Evolutionary conservation across 352 stramenopile species (phyloP).

Genomic region (Plasmopara halstedii): DNA sequence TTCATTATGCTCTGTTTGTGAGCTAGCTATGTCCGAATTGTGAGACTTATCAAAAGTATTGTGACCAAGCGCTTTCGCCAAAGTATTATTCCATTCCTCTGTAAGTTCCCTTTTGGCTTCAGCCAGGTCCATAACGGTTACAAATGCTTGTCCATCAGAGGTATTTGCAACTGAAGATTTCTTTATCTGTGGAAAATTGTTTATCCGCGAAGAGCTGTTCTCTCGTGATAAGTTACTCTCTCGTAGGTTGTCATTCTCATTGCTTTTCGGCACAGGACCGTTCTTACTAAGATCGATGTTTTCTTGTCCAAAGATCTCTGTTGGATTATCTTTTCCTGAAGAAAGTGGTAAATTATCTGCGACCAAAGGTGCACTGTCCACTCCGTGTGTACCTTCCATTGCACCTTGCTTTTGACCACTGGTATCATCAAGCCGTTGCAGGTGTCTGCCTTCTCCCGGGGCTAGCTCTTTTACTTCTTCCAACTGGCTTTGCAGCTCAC

Average conservation of each 20-base stretch:
- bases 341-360: slow-evolving; percentile 9
- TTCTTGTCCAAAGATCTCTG: no score
- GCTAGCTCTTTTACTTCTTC: slow-evolving; percentile 18
- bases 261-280: no score
- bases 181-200: background rate
- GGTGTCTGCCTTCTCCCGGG: slow-evolving; percentile 8
- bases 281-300: no score
- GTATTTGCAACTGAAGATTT: slow-evolving; percentile 1
- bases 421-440: slow-evolving; percentile 9
- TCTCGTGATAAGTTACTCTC: background rate
- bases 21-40: slow-evolving; percentile 5
- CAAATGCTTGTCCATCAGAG: slow-evolving; percentile 16
- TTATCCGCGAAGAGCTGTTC: background rate
- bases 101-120: slow-evolving; percentile 38
- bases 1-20: background rate
- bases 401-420: slow-evolving; percentile 1
- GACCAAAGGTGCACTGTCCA: background rate
- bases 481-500: slow-evolving; percentile 38
- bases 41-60: slow-evolving; percentile 21
- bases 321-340: background rate
- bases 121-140: slow-evolving; percentile 38
- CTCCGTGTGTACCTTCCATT: background rate
- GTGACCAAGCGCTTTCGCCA: slow-evolving; percentile 36
- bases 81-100: slow-evolving; percentile 33
- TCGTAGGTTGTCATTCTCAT: background rate